Evolutionary conservation across 768 basidiomycete genomes (phyloP).

Genomic region (Naganishia randhawae): DNA sequence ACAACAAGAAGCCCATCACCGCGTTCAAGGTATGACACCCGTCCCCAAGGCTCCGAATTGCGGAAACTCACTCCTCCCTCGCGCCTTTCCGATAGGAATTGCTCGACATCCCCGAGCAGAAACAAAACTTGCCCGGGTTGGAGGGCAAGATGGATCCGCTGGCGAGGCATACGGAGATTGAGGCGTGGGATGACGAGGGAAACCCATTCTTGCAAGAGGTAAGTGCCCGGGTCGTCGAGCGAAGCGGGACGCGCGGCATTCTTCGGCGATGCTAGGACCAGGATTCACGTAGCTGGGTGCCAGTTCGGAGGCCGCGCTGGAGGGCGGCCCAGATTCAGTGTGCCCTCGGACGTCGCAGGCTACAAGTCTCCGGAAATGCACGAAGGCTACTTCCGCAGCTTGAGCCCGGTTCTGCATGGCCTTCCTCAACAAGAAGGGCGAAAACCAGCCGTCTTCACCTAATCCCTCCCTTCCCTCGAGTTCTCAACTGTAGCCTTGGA

Average conservation of each 20-base stretch:
- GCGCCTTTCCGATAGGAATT: conserved; percentile 33
- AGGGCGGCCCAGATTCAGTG: no score
- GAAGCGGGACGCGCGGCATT: not conserved
- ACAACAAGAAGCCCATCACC: conserved; percentile 41
- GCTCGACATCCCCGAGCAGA: conserved; percentile 48
- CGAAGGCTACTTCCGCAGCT: no score
- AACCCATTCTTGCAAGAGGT: conserved; percentile 55
- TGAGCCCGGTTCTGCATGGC: no score
- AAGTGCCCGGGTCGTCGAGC: conserved; percentile 6
- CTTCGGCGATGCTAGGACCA: not conserved
- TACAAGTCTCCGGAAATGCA: no score
- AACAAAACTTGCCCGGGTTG: conserved; percentile 57
- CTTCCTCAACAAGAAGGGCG: no score
- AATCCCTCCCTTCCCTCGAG: no score
- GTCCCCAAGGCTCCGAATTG: not conserved
- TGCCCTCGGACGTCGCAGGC: no score
- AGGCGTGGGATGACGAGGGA: conserved; percentile 58
- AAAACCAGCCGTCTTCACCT: no score
- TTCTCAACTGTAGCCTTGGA: no score
- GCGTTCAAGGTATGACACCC: conserved; percentile 39
- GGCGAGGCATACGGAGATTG: conserved; percentile 48
- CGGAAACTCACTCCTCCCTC: not conserved
- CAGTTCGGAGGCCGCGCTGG: no score
- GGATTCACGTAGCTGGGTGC: no score
- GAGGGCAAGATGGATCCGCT: conserved; percentile 57